Evolutionary conservation across 2,329 filamentous ascomycete species (phyloP), one percentile per base, ranked within the genome.

Genomic region (Ophiostoma sp.): DNA sequence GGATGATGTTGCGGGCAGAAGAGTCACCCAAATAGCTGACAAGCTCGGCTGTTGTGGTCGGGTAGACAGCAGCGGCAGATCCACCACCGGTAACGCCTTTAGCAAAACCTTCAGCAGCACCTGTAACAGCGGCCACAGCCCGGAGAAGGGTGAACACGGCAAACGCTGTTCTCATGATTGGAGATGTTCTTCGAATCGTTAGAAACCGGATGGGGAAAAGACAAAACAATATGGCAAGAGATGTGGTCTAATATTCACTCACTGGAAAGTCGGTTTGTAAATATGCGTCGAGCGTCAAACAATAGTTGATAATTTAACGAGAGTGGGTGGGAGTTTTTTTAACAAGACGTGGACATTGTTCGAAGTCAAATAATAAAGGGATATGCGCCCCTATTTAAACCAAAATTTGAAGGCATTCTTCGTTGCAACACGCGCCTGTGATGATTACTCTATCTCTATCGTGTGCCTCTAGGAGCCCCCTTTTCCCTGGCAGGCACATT

Each of bases 1-100:
- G 60, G 7, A 64, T 35, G 20, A 64, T 64, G 33, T 64, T 64
- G 31, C 60, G 60, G 15, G 60, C 31, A 2, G 60, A 64, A 8
- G 60, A 64, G 60, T 64, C 60, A 2, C 60, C 60, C 7, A 64
- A 33, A n/a, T 64, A 64, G 60, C 60, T 64, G 33, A 64, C 60
- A n/a, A 64, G 60, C 33, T 64, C 33, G 6, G 31, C 17, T 13
- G n/a, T 64, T 6, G 60, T 64, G 60, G 31, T 36, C 13, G 60
- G 60, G 33, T 64, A 64, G 31, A 64, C 60, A n/a, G 60, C 33
- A n/a, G 60, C 20, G 17, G 60, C 60, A 64, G 60, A 64, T 35
- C 60, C 60, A 36, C 60, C 60, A 10, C 60, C 60, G 8, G 60
- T 64, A 7, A 64, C 60, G 31, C 60, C 60, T 35, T 64, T 64